Evolutionary conservation across 225 moss, liverwort and hornwort species (phyloP).

Genomic region (Pseudisothecium myosuroides): DNA sequence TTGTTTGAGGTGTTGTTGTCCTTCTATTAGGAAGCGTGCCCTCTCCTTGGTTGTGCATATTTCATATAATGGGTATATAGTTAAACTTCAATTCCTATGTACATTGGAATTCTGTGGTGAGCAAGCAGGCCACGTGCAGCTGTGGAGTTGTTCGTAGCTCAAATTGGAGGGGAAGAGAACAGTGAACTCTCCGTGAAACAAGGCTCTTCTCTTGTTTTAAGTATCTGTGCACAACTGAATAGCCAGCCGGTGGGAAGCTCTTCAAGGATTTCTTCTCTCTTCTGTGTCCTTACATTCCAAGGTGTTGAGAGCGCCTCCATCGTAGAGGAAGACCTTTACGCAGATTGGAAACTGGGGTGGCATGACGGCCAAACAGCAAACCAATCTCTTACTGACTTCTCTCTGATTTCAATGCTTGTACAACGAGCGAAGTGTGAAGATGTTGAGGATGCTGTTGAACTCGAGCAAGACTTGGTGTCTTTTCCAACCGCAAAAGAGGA

Average conservation of each 20-base stretch:
- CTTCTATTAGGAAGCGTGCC: neutral
- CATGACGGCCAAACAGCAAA: slow-evolving; percentile 29
- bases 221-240: slow-evolving; percentile 32
- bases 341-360: slow-evolving; percentile 50
- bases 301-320: slow-evolving; percentile 26
- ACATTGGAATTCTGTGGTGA: neutral
- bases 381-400: slow-evolving; percentile 1
- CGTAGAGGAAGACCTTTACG: slow-evolving; percentile 45
- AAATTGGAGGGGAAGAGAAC: slow-evolving; percentile 39
- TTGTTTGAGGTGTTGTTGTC: neutral
- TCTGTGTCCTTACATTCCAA: slow-evolving; percentile 32
- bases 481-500: slow-evolving; percentile 4
- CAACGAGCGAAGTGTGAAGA: slow-evolving; percentile 36
- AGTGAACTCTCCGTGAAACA: slow-evolving; percentile 30
- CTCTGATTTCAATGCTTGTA: slow-evolving; percentile 32
- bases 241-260: slow-evolving; percentile 8
- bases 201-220: slow-evolving; percentile 39
- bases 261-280: slow-evolving; percentile 23
- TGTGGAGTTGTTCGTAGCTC: slow-evolving; percentile 39
- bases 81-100: neutral
- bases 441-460: slow-evolving; percentile 12
- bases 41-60: neutral
- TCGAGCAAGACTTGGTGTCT: slow-evolving; percentile 28
- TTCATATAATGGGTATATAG: neutral
- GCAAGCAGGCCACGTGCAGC: slow-evolving; percentile 50